A percentile compares a stretch with the other conserved stretches of the same genome.
phyloP scores from a whole-genome alignment of 306 rosid species.

The Rosa lucieae region DNA sequence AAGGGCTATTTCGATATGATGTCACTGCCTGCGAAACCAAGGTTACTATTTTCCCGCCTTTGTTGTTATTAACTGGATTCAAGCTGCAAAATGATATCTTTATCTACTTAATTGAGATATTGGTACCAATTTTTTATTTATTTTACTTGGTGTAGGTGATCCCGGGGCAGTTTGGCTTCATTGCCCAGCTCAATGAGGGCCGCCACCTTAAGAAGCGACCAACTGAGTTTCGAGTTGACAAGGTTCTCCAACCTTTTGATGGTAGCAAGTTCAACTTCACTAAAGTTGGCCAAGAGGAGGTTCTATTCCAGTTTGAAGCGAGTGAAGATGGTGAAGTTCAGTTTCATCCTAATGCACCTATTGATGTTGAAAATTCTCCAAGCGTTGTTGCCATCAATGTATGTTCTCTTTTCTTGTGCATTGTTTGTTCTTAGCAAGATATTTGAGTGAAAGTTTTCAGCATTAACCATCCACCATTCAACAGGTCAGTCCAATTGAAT shows the following conservation, averaged over 20 bases:
- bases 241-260: constrained; percentile 93
- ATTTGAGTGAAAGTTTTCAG: not conserved
- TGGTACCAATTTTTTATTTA: constrained; percentile 5
- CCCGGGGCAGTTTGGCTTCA: constrained; percentile 78
- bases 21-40: constrained; percentile 94
- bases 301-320: constrained; percentile 76
- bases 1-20: constrained; percentile 89
- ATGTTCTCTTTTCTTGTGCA: constrained; percentile 21
- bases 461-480: constrained; percentile 19
- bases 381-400: constrained; percentile 90
- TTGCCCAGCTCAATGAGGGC: constrained; percentile 96
- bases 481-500: constrained; percentile 98
- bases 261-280: constrained; percentile 86
- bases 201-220: constrained; percentile 98
- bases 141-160: constrained; percentile 58
- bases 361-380: constrained; percentile 74
- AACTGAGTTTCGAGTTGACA: constrained; percentile 87
- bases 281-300: constrained; percentile 93
- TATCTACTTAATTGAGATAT: not conserved
- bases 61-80: not conserved
- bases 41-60: constrained; percentile 27
- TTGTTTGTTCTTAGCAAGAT: not conserved
- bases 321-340: constrained; percentile 69
- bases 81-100: not conserved
- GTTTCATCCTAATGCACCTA: constrained; percentile 68